Conservation (phyloP, 805 yeast genomes). For the Clavispora phyllophila region DNA sequence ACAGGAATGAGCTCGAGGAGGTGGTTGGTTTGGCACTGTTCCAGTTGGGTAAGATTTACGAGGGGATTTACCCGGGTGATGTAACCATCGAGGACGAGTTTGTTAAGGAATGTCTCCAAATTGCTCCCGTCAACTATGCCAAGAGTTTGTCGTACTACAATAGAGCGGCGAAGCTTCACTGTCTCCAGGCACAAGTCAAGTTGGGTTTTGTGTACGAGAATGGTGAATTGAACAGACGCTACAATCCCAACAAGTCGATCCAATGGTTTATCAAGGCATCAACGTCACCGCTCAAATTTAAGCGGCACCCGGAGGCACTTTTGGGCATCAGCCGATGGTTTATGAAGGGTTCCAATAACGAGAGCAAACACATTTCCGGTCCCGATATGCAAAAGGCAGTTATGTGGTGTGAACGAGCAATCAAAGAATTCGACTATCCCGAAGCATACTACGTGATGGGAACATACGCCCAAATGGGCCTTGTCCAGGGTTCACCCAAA, state of each 20-base stretch:
- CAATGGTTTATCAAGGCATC: conserved; percentile 43
- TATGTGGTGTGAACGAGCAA: conserved; percentile 41
- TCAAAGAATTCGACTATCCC: conserved; percentile 32
- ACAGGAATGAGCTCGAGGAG: conserved; percentile 36
- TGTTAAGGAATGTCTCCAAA: conserved; percentile 26
- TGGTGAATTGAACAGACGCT: conserved; percentile 38
- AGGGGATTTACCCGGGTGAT: conserved; percentile 43
- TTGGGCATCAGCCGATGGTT: conserved; percentile 41
- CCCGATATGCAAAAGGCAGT: conserved; percentile 34
- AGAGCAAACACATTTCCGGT: conserved; percentile 30
- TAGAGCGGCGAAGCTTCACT: conserved; percentile 36
- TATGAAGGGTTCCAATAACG: conserved; percentile 30
- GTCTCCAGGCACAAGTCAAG: conserved; percentile 37
- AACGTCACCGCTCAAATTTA: conserved; percentile 33
- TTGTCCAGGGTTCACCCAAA: conserved; percentile 21
- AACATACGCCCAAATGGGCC: conserved; percentile 33
- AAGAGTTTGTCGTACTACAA: conserved; percentile 39
- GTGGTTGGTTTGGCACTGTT: conserved; percentile 37
- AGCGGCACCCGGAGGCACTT: conserved; percentile 43
- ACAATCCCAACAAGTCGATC: conserved; percentile 37
- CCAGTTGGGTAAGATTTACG: conserved; percentile 39
- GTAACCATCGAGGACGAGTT: conserved; percentile 33
- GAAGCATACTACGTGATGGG: conserved; percentile 40
- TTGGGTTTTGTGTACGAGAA: conserved; percentile 39
- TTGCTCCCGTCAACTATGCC: conserved; percentile 40